These are phyloP conservation scores for Arachis monticola DNA, from an alignment of 331 rosid species.

Conservation along the genomic window DNA sequence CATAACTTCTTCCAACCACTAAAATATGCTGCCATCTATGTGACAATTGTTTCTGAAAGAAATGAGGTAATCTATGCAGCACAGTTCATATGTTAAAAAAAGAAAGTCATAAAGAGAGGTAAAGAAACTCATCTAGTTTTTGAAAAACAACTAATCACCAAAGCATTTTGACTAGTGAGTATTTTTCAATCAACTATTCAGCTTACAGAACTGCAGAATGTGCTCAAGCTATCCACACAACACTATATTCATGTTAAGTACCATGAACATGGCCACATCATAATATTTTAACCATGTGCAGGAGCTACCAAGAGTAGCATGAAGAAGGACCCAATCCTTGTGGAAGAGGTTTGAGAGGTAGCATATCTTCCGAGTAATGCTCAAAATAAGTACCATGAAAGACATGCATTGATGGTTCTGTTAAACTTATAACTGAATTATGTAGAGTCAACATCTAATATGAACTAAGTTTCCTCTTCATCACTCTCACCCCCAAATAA, in stretches of 20 bases:
- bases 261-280: conserved; percentile 18
- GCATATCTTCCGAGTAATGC: conserved; percentile 24
- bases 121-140: conserved; percentile 5
- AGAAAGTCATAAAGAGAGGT: background rate
- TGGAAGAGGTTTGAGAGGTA: conserved; percentile 3
- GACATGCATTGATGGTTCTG: conserved; percentile 13
- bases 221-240: conserved; percentile 1
- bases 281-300: conserved; percentile 25
- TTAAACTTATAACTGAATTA: background rate
- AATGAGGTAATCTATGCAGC: too few relatives aligned
- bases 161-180: conserved; percentile 2
- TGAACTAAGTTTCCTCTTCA: conserved; percentile 55
- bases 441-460: conserved; percentile 3
- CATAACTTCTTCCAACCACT: too few relatives aligned
- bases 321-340: background rate
- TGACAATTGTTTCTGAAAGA: too few relatives aligned
- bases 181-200: conserved; percentile 8
- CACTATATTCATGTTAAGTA: conserved; percentile 4
- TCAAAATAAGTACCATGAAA: background rate
- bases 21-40: too few relatives aligned
- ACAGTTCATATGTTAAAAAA: background rate
- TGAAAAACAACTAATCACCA: conserved; percentile 6
- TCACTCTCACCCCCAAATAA: conserved; percentile 81
- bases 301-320: conserved; percentile 6
- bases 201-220: conserved; percentile 18